phyloP scores from a whole-genome alignment of 2,329 filamentous ascomycete species.

The Penicillium olsonii region DNA sequence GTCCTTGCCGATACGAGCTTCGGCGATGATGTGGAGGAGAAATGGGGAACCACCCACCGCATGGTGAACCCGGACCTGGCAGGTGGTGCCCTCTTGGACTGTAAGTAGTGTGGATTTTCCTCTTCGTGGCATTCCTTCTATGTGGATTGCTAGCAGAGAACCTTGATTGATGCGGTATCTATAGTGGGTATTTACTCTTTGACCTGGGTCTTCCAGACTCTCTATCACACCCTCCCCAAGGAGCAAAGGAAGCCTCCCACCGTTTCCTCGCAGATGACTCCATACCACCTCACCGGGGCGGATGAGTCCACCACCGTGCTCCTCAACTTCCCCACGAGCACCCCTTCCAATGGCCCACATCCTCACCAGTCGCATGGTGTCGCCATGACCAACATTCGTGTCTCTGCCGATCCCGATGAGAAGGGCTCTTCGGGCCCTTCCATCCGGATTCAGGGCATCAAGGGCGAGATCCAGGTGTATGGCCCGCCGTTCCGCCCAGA shows the following conservation, averaged over 20 bases:
- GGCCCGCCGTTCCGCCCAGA: constrained; percentile 70
- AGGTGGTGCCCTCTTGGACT: constrained; percentile 77
- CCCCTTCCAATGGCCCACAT: constrained; percentile 41
- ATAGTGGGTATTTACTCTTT: constrained; percentile 79
- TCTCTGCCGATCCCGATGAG: constrained; percentile 63
- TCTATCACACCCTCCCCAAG: constrained; percentile 75
- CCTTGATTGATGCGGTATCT: neutral
- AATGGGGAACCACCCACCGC: constrained; percentile 64
- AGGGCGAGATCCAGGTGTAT: constrained; percentile 79
- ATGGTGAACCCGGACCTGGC: constrained; percentile 84
- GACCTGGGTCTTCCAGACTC: constrained; percentile 86
- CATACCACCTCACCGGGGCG: constrained; percentile 70
- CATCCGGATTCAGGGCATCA: constrained; percentile 77
- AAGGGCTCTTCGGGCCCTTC: constrained; percentile 63
- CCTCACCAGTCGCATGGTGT: constrained; percentile 66
- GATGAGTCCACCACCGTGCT: constrained; percentile 80
- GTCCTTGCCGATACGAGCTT: constrained; percentile 64
- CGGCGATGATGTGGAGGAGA: constrained; percentile 61
- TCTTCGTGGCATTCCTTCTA: neutral
- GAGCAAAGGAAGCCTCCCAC: constrained; percentile 65
- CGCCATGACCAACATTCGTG: constrained; percentile 66
- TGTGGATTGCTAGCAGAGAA: neutral
- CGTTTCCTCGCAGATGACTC: constrained; percentile 68
- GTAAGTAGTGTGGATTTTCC: constrained; percentile 40
- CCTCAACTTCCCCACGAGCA: constrained; percentile 68